Evolutionary conservation across 2,329 filamentous ascomycete genomes (phyloP).

Genomic region (Chaetomiaceae sp.): DNA sequence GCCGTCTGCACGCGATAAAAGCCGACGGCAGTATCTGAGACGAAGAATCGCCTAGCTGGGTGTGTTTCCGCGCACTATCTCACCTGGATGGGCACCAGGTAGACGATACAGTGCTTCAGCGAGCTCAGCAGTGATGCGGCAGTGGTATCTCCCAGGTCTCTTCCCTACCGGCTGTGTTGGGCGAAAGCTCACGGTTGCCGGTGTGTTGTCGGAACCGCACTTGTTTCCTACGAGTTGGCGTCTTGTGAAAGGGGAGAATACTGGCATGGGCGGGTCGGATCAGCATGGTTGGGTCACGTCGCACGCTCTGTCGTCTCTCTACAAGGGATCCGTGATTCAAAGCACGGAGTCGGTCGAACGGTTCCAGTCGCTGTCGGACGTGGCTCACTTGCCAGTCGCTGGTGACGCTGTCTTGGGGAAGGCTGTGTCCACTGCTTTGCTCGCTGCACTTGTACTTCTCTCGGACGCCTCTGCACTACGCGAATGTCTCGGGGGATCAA

Average conservation of each 20-base stretch:
- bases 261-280: constrained; percentile 7
- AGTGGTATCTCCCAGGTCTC: constrained; percentile 2
- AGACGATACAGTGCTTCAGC: constrained; percentile 17
- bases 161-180: constrained; percentile 4
- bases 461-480: constrained; percentile 8
- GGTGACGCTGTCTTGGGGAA: constrained; percentile 17
- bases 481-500: constrained; percentile 16
- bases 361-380: constrained; percentile 15
- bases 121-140: constrained; percentile 24
- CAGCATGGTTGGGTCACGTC: constrained; percentile 7
- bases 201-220: background rate
- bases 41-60: constrained; percentile 18
- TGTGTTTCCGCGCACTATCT: constrained; percentile 13
- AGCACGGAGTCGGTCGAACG: constrained; percentile 15
- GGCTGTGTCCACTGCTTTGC: constrained; percentile 33
- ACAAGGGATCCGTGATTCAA: constrained; percentile 4
- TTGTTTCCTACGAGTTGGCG: background rate
- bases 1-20: constrained; percentile 12
- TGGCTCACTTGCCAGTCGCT: constrained; percentile 23
- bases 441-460: constrained; percentile 26
- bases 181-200: constrained; percentile 1
- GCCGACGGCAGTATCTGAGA: constrained; percentile 18
- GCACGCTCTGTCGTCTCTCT: constrained; percentile 12
- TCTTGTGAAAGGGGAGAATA: background rate
- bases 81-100: constrained; percentile 25